Conservation (phyloP, 2,329 filamentous ascomycete species). For the Cytospora schulzeri region DNA sequence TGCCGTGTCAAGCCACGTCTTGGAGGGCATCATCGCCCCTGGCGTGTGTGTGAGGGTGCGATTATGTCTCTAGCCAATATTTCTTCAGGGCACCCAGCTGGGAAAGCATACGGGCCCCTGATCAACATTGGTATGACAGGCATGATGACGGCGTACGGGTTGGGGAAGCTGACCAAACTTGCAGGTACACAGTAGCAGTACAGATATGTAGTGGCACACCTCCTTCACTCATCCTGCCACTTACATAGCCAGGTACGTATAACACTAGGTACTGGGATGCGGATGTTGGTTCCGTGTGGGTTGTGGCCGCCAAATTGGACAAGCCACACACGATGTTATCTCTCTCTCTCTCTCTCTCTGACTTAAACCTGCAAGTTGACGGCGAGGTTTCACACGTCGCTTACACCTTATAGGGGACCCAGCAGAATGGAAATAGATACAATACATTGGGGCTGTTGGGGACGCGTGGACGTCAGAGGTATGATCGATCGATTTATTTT, state of each 20-base stretch:
- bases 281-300: neutral
- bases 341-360: no score
- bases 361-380: no score
- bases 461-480: neutral
- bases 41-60: neutral
- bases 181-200: neutral
- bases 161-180: neutral
- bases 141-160: conserved; percentile 9
- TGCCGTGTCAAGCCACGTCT: neutral
- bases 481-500: neutral
- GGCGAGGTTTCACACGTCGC: neutral
- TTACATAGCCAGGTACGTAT: no score
- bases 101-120: conserved; percentile 12
- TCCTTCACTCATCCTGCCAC: neutral
- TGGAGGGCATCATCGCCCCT: neutral
- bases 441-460: neutral
- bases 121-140: conserved; percentile 22
- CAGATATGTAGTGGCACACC: neutral
- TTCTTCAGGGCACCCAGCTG: conserved; percentile 9
- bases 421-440: neutral
- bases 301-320: neutral
- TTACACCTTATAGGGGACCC: neutral
- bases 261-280: neutral
- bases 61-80: neutral
- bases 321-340: neutral